Evolutionary conservation across 2,329 filamentous ascomycete genomes (phyloP).

Genomic region (Monilinia fructicola): DNA sequence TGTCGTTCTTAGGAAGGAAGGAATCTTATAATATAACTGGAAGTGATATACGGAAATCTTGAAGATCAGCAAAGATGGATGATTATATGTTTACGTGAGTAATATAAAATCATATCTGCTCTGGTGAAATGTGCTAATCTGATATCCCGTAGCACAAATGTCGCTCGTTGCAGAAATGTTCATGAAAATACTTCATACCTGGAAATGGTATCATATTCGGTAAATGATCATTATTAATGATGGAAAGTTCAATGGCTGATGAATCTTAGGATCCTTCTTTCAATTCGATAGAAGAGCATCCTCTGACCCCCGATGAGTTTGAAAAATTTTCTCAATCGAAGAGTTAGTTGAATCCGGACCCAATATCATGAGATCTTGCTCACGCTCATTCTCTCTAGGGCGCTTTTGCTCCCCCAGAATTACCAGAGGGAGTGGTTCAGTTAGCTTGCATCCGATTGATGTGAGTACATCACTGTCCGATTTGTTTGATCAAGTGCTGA

Average conservation of each 20-base stretch:
- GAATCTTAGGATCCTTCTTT: conserved; percentile 34
- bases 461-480: conserved; percentile 23
- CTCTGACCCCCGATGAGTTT: conserved; percentile 39
- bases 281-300: conserved; percentile 39
- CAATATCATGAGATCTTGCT: conserved; percentile 23
- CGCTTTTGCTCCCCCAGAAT: conserved; percentile 34
- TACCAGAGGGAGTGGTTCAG: conserved; percentile 33
- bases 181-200: conserved; percentile 37
- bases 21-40: background rate
- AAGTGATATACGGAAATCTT: background rate
- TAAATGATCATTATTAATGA: conserved; percentile 23
- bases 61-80: conserved; percentile 36
- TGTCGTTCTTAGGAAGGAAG: background rate
- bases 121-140: background rate
- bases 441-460: conserved; percentile 31
- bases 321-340: conserved; percentile 39
- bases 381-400: conserved; percentile 30
- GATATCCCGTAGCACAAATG: conserved; percentile 28
- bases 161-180: conserved; percentile 35
- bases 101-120: background rate
- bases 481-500: background rate
- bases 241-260: conserved; percentile 1
- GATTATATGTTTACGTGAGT: conserved; percentile 40
- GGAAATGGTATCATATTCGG: conserved; percentile 40
- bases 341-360: conserved; percentile 26